Evolutionary conservation across 2,329 filamentous ascomycete species (phyloP), one percentile per base, ranked within the genome.

Genomic region (Aspergillus alliaceus): DNA sequence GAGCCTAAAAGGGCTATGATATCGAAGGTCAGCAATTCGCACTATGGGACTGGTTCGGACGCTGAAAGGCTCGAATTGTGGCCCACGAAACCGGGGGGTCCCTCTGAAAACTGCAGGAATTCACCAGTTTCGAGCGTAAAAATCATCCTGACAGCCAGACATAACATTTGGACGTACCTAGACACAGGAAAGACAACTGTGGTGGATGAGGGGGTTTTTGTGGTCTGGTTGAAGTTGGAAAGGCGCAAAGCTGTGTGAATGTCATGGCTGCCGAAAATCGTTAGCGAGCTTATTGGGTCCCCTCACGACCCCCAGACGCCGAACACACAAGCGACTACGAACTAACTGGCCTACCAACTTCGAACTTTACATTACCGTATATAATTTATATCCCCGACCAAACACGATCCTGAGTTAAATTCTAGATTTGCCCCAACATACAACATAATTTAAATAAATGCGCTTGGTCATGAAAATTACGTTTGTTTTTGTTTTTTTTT

Each of bases 241-340:
- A 66, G 68, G 69, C 65, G 66, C 59, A 67, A 64, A 70, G 71
- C 70, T 75, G 73, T 76, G 72, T 72, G 73, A 71, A 70, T 63
- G 64, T 65, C 68, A 66, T 68, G 64, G 40, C 69, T 66, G 66
- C 74, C 73, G 72, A 77, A 77, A 75, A 73, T 70, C 71, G 73
- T 75, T 76, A 76, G 74, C 73, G 73, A 76, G 73, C 66, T 67
- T 62, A 64, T 65, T 59, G 54, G 69, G 69, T 59, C n/a, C 66
- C 67, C 70, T 68, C 68, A 48, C 40, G 22, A 44, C 61, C 61
- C 63, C 66, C 62, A 58, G 65, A 69, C 65, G 15, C n/a, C 44
- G 25, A 14, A 66, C 64, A 68, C 69, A 70, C 67, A 69, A 72
- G 60, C 67, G 63, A 63, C 62, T 37, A n/a, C n/a, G n/a, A n/a